These are phyloP conservation scores for Rhododendron ferrugineum DNA, from an alignment of 148 eudicot genomes.

Conservation along the genomic window DNA sequence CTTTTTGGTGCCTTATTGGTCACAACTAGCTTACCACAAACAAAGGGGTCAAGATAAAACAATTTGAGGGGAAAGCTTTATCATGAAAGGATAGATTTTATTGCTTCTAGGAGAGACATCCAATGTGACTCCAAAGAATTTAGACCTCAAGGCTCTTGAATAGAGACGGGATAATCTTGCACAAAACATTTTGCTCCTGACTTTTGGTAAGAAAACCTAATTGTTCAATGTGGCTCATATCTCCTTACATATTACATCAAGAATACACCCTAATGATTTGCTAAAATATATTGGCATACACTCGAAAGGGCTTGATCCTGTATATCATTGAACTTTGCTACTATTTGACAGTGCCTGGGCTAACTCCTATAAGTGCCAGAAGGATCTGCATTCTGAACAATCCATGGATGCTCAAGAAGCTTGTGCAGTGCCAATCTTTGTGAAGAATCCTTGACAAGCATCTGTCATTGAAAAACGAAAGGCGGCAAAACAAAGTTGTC, in stretches of 20 bases:
- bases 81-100: neutral
- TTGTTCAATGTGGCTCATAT: neutral
- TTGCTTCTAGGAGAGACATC: neutral
- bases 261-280: neutral
- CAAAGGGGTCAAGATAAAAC: neutral
- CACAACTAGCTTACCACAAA: neutral
- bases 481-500: neutral
- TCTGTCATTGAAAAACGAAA: conserved; percentile 30
- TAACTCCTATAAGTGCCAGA: conserved; percentile 67
- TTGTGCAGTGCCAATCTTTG: conserved; percentile 80
- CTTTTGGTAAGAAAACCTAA: neutral
- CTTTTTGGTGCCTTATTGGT: neutral
- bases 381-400: conserved; percentile 84
- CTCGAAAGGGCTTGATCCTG: neutral
- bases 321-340: neutral
- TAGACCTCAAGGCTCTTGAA: neutral
- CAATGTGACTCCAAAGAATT: neutral
- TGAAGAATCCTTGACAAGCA: conserved; percentile 90
- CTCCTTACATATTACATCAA: neutral
- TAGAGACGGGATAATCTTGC: neutral
- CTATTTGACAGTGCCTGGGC: neutral
- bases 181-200: neutral
- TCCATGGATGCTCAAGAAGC: conserved; percentile 95
- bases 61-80: neutral
- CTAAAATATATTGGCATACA: neutral